phyloP scores from a whole-genome alignment of 2,329 filamentous ascomycete genomes.

The Trichoderma polysporum region DNA sequence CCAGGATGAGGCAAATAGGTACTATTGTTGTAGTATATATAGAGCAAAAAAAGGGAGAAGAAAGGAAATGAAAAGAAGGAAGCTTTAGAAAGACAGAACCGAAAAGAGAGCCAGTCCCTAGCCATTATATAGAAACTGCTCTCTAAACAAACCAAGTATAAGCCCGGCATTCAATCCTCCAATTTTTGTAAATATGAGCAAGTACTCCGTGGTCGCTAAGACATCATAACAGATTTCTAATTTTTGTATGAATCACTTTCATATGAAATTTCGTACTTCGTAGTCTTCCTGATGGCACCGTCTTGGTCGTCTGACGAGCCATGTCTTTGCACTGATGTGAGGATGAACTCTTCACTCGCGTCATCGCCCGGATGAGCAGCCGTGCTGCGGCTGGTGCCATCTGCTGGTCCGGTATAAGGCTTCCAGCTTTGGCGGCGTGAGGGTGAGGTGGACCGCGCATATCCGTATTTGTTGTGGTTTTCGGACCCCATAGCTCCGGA shows the following conservation, averaged over 20 bases:
- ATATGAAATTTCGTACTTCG: conserved; percentile 38
- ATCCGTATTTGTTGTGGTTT: conserved; percentile 26
- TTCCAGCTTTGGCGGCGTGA: conserved; percentile 32
- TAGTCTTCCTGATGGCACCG: conserved; percentile 38
- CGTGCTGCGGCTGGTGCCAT: conserved; percentile 29
- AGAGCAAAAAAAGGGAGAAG: neutral
- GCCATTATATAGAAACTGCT: neutral
- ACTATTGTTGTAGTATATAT: neutral
- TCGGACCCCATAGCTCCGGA: conserved; percentile 21
- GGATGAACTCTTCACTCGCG: conserved; percentile 38
- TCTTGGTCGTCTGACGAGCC: conserved; percentile 22
- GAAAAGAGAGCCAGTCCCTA: neutral
- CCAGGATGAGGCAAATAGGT: neutral
- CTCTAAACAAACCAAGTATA: neutral
- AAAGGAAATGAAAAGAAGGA: neutral
- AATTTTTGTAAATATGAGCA: neutral
- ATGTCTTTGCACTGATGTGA: conserved; percentile 28
- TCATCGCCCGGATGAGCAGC: conserved; percentile 30
- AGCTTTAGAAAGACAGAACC: neutral
- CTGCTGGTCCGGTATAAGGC: conserved; percentile 34
- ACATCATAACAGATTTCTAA: neutral
- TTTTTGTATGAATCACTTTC: conserved; percentile 26
- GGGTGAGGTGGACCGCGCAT: conserved; percentile 22
- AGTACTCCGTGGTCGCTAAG: neutral
- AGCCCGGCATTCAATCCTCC: neutral